Conservation (phyloP, 257 asterid genomes). For the Gynochthodes officinalis region DNA sequence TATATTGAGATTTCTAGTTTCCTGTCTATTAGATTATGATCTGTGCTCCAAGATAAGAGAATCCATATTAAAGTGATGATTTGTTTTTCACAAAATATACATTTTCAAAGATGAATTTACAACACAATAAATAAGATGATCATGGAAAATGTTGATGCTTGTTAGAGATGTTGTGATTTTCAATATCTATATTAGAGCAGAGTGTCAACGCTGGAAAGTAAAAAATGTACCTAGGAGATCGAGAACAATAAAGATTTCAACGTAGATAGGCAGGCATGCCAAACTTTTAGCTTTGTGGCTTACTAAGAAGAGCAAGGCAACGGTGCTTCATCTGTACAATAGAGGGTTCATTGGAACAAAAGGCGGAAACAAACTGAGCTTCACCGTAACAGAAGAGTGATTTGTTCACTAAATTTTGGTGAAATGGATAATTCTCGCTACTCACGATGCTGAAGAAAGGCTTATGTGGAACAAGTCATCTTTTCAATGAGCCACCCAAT, state of each 20-base stretch:
- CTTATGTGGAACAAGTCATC: constrained; percentile 5
- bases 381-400: neutral
- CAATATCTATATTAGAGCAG: neutral
- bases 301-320: too few species aligned
- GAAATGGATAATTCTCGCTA: neutral
- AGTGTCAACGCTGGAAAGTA: neutral
- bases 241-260: too few species aligned
- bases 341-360: too few species aligned
- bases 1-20: too few species aligned
- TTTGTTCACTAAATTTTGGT: neutral
- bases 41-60: neutral
- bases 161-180: neutral
- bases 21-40: neutral
- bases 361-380: neutral
- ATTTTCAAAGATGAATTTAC: too few species aligned
- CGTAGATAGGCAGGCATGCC: too few species aligned
- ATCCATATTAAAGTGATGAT: neutral
- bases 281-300: too few species aligned
- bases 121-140: too few species aligned
- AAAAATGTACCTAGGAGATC: neutral
- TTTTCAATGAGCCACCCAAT: constrained; percentile 20
- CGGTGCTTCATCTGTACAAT: too few species aligned
- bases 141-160: too few species aligned
- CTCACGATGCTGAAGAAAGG: constrained; percentile 9
- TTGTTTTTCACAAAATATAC: too few species aligned